Evolutionary conservation across 2,329 filamentous ascomycete genomes (phyloP).

Genomic region (Aspergillus glaucus): DNA sequence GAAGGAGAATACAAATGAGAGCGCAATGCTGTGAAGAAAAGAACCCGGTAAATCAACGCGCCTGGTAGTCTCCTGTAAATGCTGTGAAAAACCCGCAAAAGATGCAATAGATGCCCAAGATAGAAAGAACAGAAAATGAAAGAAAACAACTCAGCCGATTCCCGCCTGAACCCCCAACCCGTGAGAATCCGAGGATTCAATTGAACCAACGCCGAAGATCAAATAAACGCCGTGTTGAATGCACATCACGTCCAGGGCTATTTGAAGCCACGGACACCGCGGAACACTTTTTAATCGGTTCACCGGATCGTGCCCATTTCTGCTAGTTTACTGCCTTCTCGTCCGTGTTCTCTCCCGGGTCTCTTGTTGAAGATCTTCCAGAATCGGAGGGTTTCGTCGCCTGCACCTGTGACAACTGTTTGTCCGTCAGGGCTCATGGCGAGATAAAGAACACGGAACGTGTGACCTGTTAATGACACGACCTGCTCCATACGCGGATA

Average conservation of each 20-base stretch:
- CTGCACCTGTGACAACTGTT: slow-evolving; percentile 89
- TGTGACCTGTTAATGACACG: slow-evolving; percentile 89
- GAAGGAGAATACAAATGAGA: slow-evolving; percentile 8
- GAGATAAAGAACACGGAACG: slow-evolving; percentile 90
- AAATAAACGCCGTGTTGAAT: slow-evolving; percentile 30
- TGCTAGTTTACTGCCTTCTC: slow-evolving; percentile 59
- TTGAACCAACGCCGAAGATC: slow-evolving; percentile 19
- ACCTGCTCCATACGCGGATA: slow-evolving; percentile 98
- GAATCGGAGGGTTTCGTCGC: slow-evolving; percentile 91
- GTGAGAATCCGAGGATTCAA: slow-evolving; percentile 13
- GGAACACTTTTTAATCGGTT: slow-evolving; percentile 7
- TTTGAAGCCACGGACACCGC: slow-evolving; percentile 6
- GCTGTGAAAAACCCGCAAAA: slow-evolving; percentile 15
- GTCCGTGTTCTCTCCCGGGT: slow-evolving; percentile 61
- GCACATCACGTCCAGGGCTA: slow-evolving; percentile 18
- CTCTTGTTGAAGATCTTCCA: slow-evolving; percentile 93
- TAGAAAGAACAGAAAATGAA: slow-evolving; percentile 7
- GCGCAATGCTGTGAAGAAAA: background rate
- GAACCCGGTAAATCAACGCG: slow-evolving; percentile 12
- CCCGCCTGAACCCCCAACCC: slow-evolving; percentile 18
- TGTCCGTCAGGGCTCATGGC: slow-evolving; percentile 96
- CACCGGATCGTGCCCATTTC: slow-evolving; percentile 79
- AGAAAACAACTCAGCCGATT: slow-evolving; percentile 8
- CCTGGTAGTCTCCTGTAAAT: slow-evolving; percentile 16
- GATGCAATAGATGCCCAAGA: slow-evolving; percentile 27